Percentiles rank a stretch among this genome's conserved stretches.
Evolutionary conservation across 2,329 filamentous ascomycete species (phyloP).

Genomic region (Fusarium mexicanum): DNA sequence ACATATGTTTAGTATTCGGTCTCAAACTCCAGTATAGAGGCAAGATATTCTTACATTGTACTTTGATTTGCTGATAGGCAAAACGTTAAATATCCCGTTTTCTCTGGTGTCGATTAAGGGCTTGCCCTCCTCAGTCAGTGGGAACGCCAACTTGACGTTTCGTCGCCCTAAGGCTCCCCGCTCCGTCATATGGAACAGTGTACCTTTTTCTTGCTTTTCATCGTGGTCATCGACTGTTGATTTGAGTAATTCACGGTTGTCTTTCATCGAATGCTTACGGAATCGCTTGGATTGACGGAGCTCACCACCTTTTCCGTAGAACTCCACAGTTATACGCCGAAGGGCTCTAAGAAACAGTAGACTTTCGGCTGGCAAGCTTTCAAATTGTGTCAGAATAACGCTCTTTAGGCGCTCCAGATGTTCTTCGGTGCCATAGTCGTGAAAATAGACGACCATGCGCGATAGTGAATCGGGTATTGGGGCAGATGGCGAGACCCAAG

Average conservation of each 20-base stretch:
- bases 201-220: rapidly evolving
- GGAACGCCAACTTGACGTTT: neutral
- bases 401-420: neutral
- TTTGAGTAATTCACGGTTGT: neutral
- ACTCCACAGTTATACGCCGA: neutral
- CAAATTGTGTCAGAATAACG: neutral
- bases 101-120: rapidly evolving
- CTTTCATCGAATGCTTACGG: rapidly evolving
- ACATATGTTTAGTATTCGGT: neutral
- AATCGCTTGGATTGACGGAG: neutral
- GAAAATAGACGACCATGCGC: neutral
- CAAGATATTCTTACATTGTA: neutral
- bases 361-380: neutral
- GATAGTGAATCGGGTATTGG: neutral
- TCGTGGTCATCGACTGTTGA: rapidly evolving
- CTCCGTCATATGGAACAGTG: rapidly evolving
- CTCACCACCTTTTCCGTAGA: neutral
- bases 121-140: rapidly evolving
- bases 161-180: rapidly evolving
- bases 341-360: neutral
- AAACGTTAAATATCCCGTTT: neutral
- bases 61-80: neutral
- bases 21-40: rapidly evolving
- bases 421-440: neutral
- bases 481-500: neutral